Percentiles rank a stretch among this genome's conserved stretches.
phyloP scores from a whole-genome alignment of 2,329 filamentous ascomycete genomes.

The Penicillium sp. region DNA sequence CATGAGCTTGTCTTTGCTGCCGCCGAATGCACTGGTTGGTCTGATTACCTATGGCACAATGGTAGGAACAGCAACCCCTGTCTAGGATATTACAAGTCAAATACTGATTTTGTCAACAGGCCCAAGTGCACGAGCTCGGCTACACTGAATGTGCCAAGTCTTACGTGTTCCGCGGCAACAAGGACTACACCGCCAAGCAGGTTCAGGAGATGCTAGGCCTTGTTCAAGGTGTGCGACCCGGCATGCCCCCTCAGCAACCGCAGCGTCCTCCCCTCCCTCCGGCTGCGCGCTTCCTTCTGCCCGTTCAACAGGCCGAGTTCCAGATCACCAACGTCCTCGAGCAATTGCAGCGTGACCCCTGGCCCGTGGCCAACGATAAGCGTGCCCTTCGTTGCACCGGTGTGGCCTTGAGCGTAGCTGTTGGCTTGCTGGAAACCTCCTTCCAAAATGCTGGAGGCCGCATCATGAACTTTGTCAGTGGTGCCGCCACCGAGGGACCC shows the following conservation, averaged over 20 bases:
- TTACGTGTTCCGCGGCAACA: constrained; percentile 96
- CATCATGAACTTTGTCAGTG: constrained; percentile 96
- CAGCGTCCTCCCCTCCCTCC: constrained; percentile 75
- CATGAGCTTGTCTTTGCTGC: constrained; percentile 63
- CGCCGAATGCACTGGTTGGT: constrained; percentile 63
- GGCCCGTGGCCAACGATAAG: constrained; percentile 93
- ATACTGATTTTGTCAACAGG: constrained; percentile 47
- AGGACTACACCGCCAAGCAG: constrained; percentile 97
- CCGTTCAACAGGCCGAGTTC: constrained; percentile 93
- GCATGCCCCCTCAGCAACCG: constrained; percentile 61
- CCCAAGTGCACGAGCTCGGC: constrained; percentile 95
- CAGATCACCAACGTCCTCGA: constrained; percentile 95
- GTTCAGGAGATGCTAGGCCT: constrained; percentile 98
- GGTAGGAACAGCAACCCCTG: constrained; percentile 53
- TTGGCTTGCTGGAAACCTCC: constrained; percentile 86
- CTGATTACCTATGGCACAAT: constrained; percentile 79
- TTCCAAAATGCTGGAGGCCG: constrained; percentile 94
- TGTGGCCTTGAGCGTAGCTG: constrained; percentile 91
- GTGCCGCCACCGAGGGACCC: constrained; percentile 90
- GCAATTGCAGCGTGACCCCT: constrained; percentile 93
- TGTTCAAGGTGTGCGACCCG: constrained; percentile 68
- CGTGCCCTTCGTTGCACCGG: constrained; percentile 89
- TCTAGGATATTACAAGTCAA: constrained; percentile 1
- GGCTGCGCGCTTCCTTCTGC: constrained; percentile 85
- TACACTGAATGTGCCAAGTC: constrained; percentile 98